Percentiles rank a stretch among this genome's conserved stretches.
phyloP scores from a whole-genome alignment of 2,329 filamentous ascomycete species.

The Fusarium sp. region DNA sequence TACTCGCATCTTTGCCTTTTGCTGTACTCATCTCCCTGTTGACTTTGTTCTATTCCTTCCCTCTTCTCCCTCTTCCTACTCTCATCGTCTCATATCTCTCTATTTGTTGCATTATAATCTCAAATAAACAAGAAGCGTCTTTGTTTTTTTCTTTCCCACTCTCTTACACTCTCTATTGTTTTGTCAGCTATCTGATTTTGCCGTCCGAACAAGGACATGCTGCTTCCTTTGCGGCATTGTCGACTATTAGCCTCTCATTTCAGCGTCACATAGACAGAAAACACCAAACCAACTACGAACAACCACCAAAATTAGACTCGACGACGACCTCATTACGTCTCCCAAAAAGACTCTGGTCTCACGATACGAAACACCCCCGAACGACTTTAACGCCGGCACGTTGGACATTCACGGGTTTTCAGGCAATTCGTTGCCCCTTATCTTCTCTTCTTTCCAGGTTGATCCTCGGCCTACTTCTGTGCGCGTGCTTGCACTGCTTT shows the following conservation, averaged over 20 bases:
- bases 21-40: constrained; percentile 18
- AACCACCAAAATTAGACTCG: constrained; percentile 21
- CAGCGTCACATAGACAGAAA: constrained; percentile 39
- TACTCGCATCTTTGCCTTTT: constrained; percentile 19
- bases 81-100: constrained; percentile 31
- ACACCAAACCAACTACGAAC: constrained; percentile 11
- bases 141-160: constrained; percentile 29
- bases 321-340: constrained; percentile 24
- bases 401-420: constrained; percentile 41
- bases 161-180: constrained; percentile 22
- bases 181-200: constrained; percentile 24
- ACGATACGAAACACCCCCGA: constrained; percentile 21
- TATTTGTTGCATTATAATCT: constrained; percentile 31
- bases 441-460: constrained; percentile 60
- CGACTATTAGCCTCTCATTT: constrained; percentile 43
- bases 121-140: constrained; percentile 36
- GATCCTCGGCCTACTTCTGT: constrained; percentile 64
- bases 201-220: constrained; percentile 41
- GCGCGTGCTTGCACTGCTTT: constrained; percentile 46
- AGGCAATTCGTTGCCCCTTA: constrained; percentile 42
- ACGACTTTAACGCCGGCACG: constrained; percentile 41
- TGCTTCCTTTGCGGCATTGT: constrained; percentile 45
- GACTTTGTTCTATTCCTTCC: constrained; percentile 23
- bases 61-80: constrained; percentile 17
- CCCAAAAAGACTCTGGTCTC: constrained; percentile 16